Conservation (phyloP, 2,329 filamentous ascomycete species). For the Alternaria gaisen region DNA sequence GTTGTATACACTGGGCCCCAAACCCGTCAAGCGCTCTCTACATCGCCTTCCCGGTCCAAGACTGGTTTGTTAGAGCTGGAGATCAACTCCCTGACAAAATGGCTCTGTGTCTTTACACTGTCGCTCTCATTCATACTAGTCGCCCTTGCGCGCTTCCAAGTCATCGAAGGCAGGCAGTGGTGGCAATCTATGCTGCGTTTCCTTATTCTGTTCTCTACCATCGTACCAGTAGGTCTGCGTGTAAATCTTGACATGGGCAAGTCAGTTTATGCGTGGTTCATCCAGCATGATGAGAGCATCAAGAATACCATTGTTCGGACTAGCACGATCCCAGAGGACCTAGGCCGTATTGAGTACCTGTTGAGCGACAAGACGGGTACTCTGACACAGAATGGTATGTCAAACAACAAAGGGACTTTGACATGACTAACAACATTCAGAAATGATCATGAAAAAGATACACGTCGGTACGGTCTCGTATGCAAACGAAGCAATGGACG, state of each 20-base stretch:
- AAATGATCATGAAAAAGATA: slow-evolving; percentile 99
- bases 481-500: slow-evolving; percentile 98
- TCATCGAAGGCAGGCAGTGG: slow-evolving; percentile 75
- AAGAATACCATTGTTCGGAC: slow-evolving; percentile 92
- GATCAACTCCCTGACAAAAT: slow-evolving; percentile 97
- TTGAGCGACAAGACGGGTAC: slow-evolving; percentile 99
- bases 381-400: slow-evolving; percentile 82
- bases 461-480: slow-evolving; percentile 98
- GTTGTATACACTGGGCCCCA: slow-evolving; percentile 95
- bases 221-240: slow-evolving; percentile 94
- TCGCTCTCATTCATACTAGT: slow-evolving; percentile 88
- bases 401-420: neutral
- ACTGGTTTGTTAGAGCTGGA: slow-evolving; percentile 93
- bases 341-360: slow-evolving; percentile 94
- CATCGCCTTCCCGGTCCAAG: slow-evolving; percentile 89
- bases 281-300: slow-evolving; percentile 89
- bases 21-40: slow-evolving; percentile 92
- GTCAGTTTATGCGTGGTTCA: slow-evolving; percentile 94
- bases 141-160: slow-evolving; percentile 80
- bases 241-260: slow-evolving; percentile 98
- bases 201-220: slow-evolving; percentile 97
- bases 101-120: slow-evolving; percentile 87
- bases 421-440: slow-evolving; percentile 53
- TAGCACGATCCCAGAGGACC: slow-evolving; percentile 95
- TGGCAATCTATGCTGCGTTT: slow-evolving; percentile 99